Evolutionary conservation across 371 early-diverging fungal species (phyloP), one percentile per base, ranked within the genome.

Genomic region (Chytridium lagenaria): DNA sequence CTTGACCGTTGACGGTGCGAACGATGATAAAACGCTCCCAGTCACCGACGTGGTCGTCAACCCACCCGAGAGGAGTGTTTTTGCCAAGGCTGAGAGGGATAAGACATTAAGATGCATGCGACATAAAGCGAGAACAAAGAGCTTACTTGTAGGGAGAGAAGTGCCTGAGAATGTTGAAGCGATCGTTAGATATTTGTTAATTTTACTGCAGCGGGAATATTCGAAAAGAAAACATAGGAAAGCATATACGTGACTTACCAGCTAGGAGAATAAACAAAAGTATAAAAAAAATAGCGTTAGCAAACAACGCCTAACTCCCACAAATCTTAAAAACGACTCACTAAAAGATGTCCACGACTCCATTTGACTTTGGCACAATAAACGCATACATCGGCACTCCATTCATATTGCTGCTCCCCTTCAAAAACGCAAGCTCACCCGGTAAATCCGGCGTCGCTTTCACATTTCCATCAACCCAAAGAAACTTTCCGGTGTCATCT

Each of bases 21-120:
- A 71, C 72, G n/a, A n/a, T n/a, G 38, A 71, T 50, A 23, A 71
- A 39, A 40, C 63, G 64, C 36, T 71, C 72, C 63, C 63, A 65
- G 66, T 71, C 72, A 16, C 66, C 72, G 3, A 71, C 72, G 66
- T 71, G 72, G 66, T 71, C 67, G 37, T 49, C 72, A 10, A 49
- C 28, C 19, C 66, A 36, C 7, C 72, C 72, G 2, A 65, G 39
- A 16, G 52, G 61, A 5, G 51, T 38, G 61, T 3, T 5, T 71
- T 71, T 65, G 12, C 72, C 66, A 26, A 66, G 52, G 51, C 49
- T 63, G 67, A n/a, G 57, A 16, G 5, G 16, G 26, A 23, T 55
- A 64, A 23, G 65, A 34, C 30, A 19, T 23, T 22, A 64, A 15
- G 36, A 64, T 26, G 59, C 15, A 59, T 50, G 50, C 15, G 15